These are phyloP conservation scores for Hanseniaspora vineae DNA, from an alignment of 805 yeast species.

Conservation along the genomic window DNA sequence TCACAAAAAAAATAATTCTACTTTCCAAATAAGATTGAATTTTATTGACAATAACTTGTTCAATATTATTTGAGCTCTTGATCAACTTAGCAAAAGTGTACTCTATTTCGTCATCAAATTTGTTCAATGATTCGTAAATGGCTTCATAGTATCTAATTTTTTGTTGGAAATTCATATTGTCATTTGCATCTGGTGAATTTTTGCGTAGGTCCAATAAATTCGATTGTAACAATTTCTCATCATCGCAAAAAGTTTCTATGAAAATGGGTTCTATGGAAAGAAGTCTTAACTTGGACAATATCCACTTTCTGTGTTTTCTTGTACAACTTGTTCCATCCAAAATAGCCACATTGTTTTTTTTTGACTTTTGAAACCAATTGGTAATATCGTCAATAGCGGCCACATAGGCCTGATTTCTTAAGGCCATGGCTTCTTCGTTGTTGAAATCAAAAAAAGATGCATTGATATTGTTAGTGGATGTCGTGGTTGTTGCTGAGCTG, in stretches of 20 bases:
- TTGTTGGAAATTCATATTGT: slow-evolving; percentile 36
- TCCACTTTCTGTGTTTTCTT: slow-evolving; percentile 49
- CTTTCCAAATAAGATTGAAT: slow-evolving; percentile 84
- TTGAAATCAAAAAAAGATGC: slow-evolving; percentile 67
- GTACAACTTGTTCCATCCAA: slow-evolving; percentile 91
- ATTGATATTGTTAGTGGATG: slow-evolving; percentile 22
- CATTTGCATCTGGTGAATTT: slow-evolving; percentile 68
- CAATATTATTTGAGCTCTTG: slow-evolving; percentile 36
- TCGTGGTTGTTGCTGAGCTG: slow-evolving; percentile 14
- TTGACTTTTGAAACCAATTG: slow-evolving; percentile 69
- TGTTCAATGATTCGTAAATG: slow-evolving; percentile 64
- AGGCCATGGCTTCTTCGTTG: slow-evolving; percentile 50
- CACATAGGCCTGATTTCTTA: slow-evolving; percentile 57
- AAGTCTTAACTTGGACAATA: slow-evolving; percentile 46
- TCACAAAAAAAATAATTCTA: slow-evolving; percentile 86
- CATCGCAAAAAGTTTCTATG: slow-evolving; percentile 85
- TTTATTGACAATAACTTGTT: slow-evolving; percentile 77
- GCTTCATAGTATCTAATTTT: slow-evolving; percentile 66
- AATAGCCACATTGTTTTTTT: slow-evolving; percentile 74
- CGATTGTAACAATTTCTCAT: slow-evolving; percentile 59
- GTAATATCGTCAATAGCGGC: slow-evolving; percentile 69
- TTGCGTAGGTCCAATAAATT: slow-evolving; percentile 81
- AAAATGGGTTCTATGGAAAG: slow-evolving; percentile 79
- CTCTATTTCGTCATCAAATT: slow-evolving; percentile 36
- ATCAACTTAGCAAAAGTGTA: slow-evolving; percentile 78